Evolutionary conservation across 306 rosid genomes (phyloP).

Genomic region (Cucurbita pepo): DNA sequence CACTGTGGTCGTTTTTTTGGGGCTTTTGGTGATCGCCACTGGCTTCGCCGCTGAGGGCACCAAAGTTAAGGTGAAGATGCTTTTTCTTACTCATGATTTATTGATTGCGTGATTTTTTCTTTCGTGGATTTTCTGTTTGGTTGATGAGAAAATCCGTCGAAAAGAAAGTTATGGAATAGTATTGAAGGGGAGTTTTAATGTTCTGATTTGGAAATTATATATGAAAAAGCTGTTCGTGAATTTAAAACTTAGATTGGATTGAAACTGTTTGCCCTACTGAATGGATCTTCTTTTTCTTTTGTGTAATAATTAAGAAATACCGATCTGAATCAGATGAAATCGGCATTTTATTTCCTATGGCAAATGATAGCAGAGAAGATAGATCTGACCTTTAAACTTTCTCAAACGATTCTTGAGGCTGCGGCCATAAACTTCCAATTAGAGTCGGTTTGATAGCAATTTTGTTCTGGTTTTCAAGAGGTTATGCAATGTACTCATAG

Average conservation of each 20-base stretch:
- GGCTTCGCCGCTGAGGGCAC: conserved; percentile 10
- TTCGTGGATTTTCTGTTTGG: neutral
- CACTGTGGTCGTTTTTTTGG: neutral
- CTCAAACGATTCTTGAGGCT: neutral
- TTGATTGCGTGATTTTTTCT: neutral
- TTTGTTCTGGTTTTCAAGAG: neutral
- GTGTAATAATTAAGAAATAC: neutral
- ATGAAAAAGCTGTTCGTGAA: neutral
- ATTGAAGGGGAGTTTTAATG: neutral
- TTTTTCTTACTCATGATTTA: neutral
- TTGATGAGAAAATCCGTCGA: neutral
- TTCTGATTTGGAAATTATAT: neutral
- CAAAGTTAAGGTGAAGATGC: neutral
- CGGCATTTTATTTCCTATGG: neutral
- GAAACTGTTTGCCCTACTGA: neutral
- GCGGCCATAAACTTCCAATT: neutral
- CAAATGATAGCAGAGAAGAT: neutral
- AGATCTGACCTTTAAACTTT: neutral
- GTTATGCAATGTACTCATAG: neutral
- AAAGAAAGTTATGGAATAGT: neutral
- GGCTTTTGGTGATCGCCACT: neutral
- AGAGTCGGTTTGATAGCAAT: neutral
- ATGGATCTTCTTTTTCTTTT: neutral
- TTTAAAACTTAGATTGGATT: neutral
- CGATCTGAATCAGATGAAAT: neutral